These are phyloP conservation scores for Cytospora schulzeri DNA, from an alignment of 2,329 filamentous ascomycete species.

Conservation along the genomic window DNA sequence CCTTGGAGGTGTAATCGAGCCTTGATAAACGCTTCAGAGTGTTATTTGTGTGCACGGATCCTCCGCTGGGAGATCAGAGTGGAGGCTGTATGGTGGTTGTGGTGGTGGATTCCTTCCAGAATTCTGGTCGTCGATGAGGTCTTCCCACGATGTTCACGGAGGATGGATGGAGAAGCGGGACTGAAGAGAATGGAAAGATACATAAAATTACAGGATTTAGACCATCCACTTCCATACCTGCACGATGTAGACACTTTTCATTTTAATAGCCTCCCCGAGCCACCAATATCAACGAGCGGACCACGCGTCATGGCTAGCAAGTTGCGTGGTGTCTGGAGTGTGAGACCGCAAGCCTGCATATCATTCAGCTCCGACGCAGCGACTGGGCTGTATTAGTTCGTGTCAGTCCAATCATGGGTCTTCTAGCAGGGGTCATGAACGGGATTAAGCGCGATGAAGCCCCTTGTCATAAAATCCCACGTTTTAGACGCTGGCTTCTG, in stretches of 20 bases:
- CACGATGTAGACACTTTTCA: background rate
- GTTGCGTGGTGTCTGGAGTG: slow-evolving; percentile 6
- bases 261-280: background rate
- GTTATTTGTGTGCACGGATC: background rate
- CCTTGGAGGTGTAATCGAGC: background rate
- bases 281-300: slow-evolving; percentile 1
- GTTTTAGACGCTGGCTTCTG: slow-evolving; percentile 13
- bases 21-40: background rate
- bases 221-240: background rate
- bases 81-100: background rate
- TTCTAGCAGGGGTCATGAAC: background rate
- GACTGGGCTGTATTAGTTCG: background rate
- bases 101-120: background rate
- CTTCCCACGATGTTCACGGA: background rate
- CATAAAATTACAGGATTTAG: background rate
- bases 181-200: background rate
- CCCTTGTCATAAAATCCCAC: slow-evolving; percentile 5
- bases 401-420: slow-evolving; percentile 9
- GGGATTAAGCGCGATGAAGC: slow-evolving; percentile 4
- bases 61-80: background rate
- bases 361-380: slow-evolving; percentile 11
- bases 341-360: slow-evolving; percentile 14
- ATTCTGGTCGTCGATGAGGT: background rate
- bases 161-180: background rate
- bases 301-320: slow-evolving; percentile 9